A percentile compares a stretch with the other conserved stretches of the same genome.
These are phyloP conservation scores for Dothistroma pini DNA, from an alignment of 2,329 filamentous ascomycete species.

Conservation along the genomic window DNA sequence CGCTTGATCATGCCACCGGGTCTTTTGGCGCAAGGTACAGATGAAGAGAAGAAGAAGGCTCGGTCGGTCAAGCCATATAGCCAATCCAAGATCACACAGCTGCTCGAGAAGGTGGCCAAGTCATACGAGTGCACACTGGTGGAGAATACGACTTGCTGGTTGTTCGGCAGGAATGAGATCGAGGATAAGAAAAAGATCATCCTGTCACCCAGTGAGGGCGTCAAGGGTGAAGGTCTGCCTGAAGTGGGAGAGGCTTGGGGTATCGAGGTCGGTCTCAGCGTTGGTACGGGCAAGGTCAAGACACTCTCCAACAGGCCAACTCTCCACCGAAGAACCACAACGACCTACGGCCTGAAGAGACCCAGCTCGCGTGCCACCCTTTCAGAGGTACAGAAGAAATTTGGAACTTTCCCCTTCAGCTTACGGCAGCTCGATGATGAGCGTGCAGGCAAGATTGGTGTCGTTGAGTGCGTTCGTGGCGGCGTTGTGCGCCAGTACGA, in stretches of 20 bases:
- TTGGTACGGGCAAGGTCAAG: constrained; percentile 94
- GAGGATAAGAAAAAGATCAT: constrained; percentile 99
- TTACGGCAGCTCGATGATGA: constrained; percentile 95
- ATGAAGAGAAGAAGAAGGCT: constrained; percentile 92
- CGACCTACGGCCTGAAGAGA: constrained; percentile 90
- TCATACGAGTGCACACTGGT: constrained; percentile 88
- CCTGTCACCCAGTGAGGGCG: constrained; percentile 76
- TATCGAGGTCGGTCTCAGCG: constrained; percentile 89
- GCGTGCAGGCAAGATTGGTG: constrained; percentile 89
- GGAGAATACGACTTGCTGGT: constrained; percentile 97
- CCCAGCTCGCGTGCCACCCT: constrained; percentile 88
- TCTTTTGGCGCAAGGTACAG: constrained; percentile 72
- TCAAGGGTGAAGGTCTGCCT: constrained; percentile 84
- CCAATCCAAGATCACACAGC: constrained; percentile 78
- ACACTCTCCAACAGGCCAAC: constrained; percentile 81
- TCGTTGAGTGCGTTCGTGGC: constrained; percentile 91
- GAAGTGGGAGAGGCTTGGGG: constrained; percentile 96
- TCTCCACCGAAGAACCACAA: constrained; percentile 86
- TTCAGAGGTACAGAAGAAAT: constrained; percentile 95
- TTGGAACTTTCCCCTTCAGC: constrained; percentile 96
- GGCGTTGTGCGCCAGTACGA: constrained; percentile 96
- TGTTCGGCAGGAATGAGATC: constrained; percentile 95
- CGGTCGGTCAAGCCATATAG: constrained; percentile 75
- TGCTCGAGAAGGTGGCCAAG: constrained; percentile 90
- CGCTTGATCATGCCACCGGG: constrained; percentile 90